Evolutionary conservation across 495 filamentous ascomycete species (phyloP), one percentile per base, ranked within the genome.

Genomic region (Jackrogersella minutella): DNA sequence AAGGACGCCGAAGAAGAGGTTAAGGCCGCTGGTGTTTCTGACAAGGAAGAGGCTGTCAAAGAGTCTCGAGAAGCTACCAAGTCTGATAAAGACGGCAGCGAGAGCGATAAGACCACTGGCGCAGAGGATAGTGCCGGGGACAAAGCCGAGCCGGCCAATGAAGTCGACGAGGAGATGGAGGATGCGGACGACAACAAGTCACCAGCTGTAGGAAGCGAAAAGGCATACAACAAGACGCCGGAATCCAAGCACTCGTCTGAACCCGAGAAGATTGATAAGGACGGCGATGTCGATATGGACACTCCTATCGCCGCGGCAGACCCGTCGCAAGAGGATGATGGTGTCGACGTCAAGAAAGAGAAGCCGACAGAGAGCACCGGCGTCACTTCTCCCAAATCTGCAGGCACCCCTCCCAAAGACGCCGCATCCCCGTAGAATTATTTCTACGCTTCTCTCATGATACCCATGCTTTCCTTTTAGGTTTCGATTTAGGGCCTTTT

Each of bases 141-240:
- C 33, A 62, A 70, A 17, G 47, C 24, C 1, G 40, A 59, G 7
- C 5, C 56, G 7, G 34, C 69, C 1, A 67, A 71, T 43, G 76
- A 77, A 17, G 58, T 72, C n/a, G 76, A 74, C 31, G 77, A 78
- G n/a, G 72, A 66, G 2, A 72, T 77, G 56, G 62, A 73, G 43
- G 75, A 76, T 30, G 63, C 34, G 1, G 65, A 64, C 3, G 36
- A 53, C 7, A 61, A 65, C 9, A 53, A 72, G 5, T 30, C 58
- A 13, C 40, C 62, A 1, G 54, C 60, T 22, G 43, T 57, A 22
- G 68, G 69, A 14, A 56, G 47, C 6, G 57, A 71, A 34, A 68
- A 67, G 37, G 46, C 55, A 5, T 10, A 36, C 5, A 62, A 55
- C 10, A 22, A 55, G 1, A 52, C 40, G 11, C 58, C 62, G 5